Conservation (phyloP, 2,329 filamentous ascomycete species). For the Ascosphaera pollenicola region DNA sequence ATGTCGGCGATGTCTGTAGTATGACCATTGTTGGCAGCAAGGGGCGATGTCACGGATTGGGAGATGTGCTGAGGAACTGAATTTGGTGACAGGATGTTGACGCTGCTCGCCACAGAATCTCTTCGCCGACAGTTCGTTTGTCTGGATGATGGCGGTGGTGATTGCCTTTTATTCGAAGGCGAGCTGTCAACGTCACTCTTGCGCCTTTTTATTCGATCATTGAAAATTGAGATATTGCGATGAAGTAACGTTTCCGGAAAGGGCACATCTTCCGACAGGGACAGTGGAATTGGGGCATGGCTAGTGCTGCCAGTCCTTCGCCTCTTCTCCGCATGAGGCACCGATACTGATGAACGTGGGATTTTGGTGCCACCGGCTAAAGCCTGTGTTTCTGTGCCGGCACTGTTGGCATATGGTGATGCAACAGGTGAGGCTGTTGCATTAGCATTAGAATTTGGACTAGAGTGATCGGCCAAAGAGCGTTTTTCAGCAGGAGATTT, state of each 20-base stretch:
- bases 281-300: conserved; percentile 28
- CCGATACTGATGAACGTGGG: background rate
- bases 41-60: conserved; percentile 32
- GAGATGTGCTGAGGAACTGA: conserved; percentile 10
- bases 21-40: conserved; percentile 10
- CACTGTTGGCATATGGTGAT: background rate
- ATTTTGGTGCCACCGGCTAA: background rate
- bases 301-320: conserved; percentile 15
- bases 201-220: background rate
- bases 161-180: background rate
- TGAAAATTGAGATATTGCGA: conserved; percentile 4
- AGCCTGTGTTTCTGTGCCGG: background rate
- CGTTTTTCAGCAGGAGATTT: conserved; percentile 3
- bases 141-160: background rate
- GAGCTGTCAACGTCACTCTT: conserved; percentile 1
- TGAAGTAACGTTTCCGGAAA: conserved; percentile 12
- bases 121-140: background rate
- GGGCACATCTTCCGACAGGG: conserved; percentile 33
- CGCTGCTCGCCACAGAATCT: background rate
- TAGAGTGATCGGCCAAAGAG: conserved; percentile 2
- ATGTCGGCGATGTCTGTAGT: conserved; percentile 53
- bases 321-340: conserved; percentile 15
- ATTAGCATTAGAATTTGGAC: conserved; percentile 3
- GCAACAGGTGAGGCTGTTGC: conserved; percentile 6
- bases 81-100: conserved; percentile 11